Percentiles rank a stretch among this genome's conserved stretches.
phyloP scores from a whole-genome alignment of 2,329 filamentous ascomycete species.

The Colletotrichum sp. region DNA sequence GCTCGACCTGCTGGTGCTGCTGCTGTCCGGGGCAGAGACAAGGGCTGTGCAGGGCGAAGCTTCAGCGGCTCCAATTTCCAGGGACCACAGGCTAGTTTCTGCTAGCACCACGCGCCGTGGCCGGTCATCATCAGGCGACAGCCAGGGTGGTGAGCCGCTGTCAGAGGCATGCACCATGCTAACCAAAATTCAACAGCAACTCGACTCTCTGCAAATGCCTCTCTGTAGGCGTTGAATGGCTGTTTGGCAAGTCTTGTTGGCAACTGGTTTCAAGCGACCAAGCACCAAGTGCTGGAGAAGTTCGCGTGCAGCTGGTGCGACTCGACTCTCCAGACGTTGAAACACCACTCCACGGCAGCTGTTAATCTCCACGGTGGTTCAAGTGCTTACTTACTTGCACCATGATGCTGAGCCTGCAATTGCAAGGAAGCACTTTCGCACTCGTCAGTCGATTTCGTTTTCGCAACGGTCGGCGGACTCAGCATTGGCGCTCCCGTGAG shows the following conservation, averaged over 20 bases:
- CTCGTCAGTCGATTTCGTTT: not conserved
- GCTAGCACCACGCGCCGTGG: not conserved
- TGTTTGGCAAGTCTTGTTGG: not conserved
- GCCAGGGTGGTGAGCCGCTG: not conserved
- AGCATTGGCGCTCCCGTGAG: not conserved
- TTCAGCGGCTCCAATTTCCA: not conserved
- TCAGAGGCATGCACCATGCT: not conserved
- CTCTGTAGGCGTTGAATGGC: not conserved
- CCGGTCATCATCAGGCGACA: not conserved
- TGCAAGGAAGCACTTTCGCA: not conserved
- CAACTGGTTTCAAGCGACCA: not conserved
- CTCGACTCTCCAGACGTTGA: not conserved
- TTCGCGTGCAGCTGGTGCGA: not conserved
- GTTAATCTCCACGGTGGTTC: not conserved
- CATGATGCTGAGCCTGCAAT: not conserved
- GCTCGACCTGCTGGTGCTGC: not conserved
- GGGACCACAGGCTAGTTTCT: not conserved
- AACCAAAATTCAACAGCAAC: not conserved
- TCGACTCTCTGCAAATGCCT: not conserved
- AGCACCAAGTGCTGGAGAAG: not conserved
- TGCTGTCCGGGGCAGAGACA: not conserved
- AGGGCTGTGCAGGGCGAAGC: constrained; percentile 14
- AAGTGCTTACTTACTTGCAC: constrained; percentile 3
- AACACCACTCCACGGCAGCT: not conserved
- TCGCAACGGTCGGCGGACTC: not conserved